Base-by-base conservation (phyloP, 1,284 basidiomycete species). In the Cystobasidiaceae sp. region DNA sequence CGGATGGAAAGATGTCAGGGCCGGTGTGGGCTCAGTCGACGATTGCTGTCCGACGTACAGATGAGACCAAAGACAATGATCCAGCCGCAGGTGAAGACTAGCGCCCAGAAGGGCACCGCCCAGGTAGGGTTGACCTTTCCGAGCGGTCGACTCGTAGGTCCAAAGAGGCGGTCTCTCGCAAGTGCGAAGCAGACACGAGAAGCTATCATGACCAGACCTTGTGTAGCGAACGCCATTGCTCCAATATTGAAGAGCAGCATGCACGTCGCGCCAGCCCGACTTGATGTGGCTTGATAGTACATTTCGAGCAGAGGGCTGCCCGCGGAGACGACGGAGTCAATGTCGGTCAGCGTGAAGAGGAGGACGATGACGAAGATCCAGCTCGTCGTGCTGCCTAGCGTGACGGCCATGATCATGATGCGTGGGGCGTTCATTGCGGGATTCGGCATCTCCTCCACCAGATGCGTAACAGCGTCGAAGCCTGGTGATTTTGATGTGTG, bases 151-250 rank as follows among this genome's bases (percentile, higher is more conserved):
- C 82, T 81, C 69, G 85, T 82, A 1, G 85, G 85, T 21, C 68
- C 50, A 2, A 88, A 80, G 7, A 85, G 86, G 60, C 80, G 78
- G 76, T 89, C 87, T 0, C 86, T 79, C 0, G 86, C 85, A 69
- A 89, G 87, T 33, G 84, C 83, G 78, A 84, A 85, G 1, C 83
- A 83, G 71, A 86, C 84, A 27, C 87, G 81, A 0, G 84, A 86
- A 9, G 83, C 82, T 2, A 84, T 84, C 51, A 84, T 85, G 62
- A 83, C 80, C 68, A 86, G 82, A 21, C 84, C 75, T 64, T 72
- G 71, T 8, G 54, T 67, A 5, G 69, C 67, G 21, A 54, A 52
- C 33, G 57, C 17, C 23, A 0, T 25, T 39, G 37, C 37, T 39
- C n/a, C 9, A 9, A 39, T n/a, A 39, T 39, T 39, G 37, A 39